A percentile compares a stretch with the other conserved stretches of the same genome.
These are phyloP conservation scores for Spatholobus suberectus DNA, from an alignment of 306 rosid genomes.

Conservation along the genomic window DNA sequence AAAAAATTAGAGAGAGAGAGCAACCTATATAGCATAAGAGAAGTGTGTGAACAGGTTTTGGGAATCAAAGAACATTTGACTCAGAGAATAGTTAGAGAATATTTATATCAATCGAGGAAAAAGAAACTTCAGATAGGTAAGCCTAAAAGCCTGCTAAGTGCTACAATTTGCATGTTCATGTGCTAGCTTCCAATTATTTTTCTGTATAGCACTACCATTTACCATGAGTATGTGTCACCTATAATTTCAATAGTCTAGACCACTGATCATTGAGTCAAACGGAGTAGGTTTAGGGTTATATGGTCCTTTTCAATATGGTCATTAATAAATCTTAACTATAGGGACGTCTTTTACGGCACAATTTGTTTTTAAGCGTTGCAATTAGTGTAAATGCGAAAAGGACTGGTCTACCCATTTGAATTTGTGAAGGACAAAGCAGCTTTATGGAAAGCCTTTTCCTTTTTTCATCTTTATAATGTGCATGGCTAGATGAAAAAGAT, in stretches of 20 bases:
- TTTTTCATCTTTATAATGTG: slow-evolving; percentile 56
- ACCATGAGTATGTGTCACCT: background rate
- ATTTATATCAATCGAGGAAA: slow-evolving; percentile 51
- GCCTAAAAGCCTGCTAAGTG: slow-evolving; percentile 58
- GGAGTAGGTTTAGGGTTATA: slow-evolving; percentile 50
- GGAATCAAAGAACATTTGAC: slow-evolving; percentile 69
- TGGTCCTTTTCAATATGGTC: slow-evolving; percentile 32
- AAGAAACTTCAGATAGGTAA: slow-evolving; percentile 53
- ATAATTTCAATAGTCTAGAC: slow-evolving; percentile 8
- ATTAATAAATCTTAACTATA: slow-evolving; percentile 40
- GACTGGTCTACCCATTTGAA: slow-evolving; percentile 57
- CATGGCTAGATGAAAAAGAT: slow-evolving; percentile 64
- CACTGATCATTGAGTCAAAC: slow-evolving; percentile 46
- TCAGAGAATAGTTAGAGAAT: slow-evolving; percentile 58
- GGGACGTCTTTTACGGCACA: slow-evolving; percentile 38
- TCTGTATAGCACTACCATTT: slow-evolving; percentile 30
- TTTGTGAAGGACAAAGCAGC: slow-evolving; percentile 64
- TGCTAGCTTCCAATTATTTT: slow-evolving; percentile 47
- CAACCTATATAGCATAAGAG: slow-evolving; percentile 13
- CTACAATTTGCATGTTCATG: slow-evolving; percentile 52
- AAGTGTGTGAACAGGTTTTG: slow-evolving; percentile 43
- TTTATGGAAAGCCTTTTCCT: slow-evolving; percentile 60
- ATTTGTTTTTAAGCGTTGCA: slow-evolving; percentile 38
- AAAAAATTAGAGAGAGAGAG: background rate
- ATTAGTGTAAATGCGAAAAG: slow-evolving; percentile 56